A percentile compares a stretch with the other conserved stretches of the same genome.
phyloP scores from a whole-genome alignment of 495 filamentous ascomycete species.

The Peziza echinospora region DNA sequence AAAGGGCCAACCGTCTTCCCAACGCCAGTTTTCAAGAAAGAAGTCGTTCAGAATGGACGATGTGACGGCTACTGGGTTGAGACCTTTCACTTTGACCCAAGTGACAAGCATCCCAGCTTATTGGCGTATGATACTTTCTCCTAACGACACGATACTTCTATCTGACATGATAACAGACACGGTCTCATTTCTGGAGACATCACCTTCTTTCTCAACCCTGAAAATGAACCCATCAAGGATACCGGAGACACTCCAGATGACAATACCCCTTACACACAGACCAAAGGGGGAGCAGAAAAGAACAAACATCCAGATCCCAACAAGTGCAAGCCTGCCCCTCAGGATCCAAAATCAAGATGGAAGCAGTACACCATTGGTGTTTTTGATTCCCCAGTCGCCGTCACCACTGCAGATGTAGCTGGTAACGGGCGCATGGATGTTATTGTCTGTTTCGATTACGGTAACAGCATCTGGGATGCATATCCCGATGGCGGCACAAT shows the following conservation, averaged over 20 bases:
- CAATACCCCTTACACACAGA: too few species aligned
- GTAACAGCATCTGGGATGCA: background rate
- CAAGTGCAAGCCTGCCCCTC: too few species aligned
- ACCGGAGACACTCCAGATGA: background rate
- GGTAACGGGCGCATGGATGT: slow-evolving; percentile 10
- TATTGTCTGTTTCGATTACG: slow-evolving; percentile 10
- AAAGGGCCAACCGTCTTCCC: too few species aligned
- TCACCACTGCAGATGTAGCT: slow-evolving; percentile 6
- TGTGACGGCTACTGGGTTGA: slow-evolving; percentile 15
- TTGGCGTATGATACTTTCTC: slow-evolving; percentile 5
- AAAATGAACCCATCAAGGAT: background rate
- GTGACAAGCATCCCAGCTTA: slow-evolving; percentile 7
- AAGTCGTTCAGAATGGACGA: slow-evolving; percentile 5
- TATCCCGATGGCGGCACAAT: slow-evolving; percentile 7
- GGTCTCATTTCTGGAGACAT: slow-evolving; percentile 5
- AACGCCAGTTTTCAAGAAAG: slow-evolving; percentile 5
- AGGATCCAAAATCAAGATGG: slow-evolving; percentile 3
- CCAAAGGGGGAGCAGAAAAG: too few species aligned
- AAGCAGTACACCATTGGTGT: slow-evolving; percentile 1
- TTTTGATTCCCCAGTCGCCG: slow-evolving; percentile 6
- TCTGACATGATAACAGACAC: slow-evolving; percentile 1
- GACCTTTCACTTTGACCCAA: slow-evolving; percentile 8
- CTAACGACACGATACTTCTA: background rate
- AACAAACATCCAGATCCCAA: too few species aligned
- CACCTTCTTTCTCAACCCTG: slow-evolving; percentile 7